Evolutionary conservation across 2,329 filamentous ascomycete genomes (phyloP), one percentile per base, ranked within the genome.

Genomic region (Cordyceps tenuipes): DNA sequence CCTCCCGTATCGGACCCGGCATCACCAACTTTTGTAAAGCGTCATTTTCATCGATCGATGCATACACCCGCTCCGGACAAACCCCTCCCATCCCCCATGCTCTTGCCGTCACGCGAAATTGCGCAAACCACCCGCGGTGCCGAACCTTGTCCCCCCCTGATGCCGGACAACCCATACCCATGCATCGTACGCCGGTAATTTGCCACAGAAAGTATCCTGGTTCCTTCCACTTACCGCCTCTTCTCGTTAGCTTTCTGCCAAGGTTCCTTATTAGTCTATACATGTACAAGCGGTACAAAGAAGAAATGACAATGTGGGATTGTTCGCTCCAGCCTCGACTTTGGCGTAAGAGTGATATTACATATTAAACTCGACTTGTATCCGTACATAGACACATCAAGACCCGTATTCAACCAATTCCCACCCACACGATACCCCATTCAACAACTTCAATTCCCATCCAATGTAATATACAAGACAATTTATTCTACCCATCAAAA

Each of bases 1-100:
- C 39, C 17, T 54, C 34, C 34, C 17, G 44, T 19, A 54, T 44
- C 51, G 5, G 39, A 54, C 23, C 36, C 51, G 39, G n/a, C 21
- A 10, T 17, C 43, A 10, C 10, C 6, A 7, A 10, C n/a, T 46
- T 9, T 21, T 19, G 3, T 31, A 57, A 56, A 56, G 29, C 7
- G 44, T 39, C 21, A 21, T 50, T 50, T 57, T 50, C 55, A 57
- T 57, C 55, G 55, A 57, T 57, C 55, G 55, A 21, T 57, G 55
- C 54, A 48, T 17, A 23, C 36, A 55, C n/a, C 51, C 13, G 15
- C 13, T 17, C 7, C 41, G 41, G 41, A n/a, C 12, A 36, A 36
- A 26, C 34, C 23, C 23, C 23, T 23, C 23, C 23, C 23, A 2
- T 23, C 23, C 41, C 41, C 41, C 41, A 56, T 15, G 41, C 5